Evolutionary conservation across 1,139 yeast species (phyloP).

Genomic region (Zygoascus sp.): DNA sequence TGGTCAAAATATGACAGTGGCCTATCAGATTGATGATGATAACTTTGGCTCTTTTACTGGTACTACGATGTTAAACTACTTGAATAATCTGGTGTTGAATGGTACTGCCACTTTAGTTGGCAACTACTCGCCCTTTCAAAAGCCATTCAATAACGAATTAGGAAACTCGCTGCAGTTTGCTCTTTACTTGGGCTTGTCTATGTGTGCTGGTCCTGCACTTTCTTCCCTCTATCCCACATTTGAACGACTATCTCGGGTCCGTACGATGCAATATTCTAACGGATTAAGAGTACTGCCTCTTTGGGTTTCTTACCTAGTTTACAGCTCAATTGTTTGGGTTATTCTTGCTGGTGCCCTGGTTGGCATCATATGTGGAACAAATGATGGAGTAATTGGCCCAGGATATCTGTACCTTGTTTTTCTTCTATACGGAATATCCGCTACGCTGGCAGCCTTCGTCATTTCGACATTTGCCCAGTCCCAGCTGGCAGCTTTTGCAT

Average conservation of each 20-base stretch:
- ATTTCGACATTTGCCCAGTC: constrained; percentile 34
- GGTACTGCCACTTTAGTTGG: constrained; percentile 31
- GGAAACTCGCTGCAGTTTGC: constrained; percentile 36
- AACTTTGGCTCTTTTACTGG: constrained; percentile 27
- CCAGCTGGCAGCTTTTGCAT: constrained; percentile 38
- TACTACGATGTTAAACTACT: constrained; percentile 28
- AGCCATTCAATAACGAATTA: constrained; percentile 31
- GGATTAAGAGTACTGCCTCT: constrained; percentile 36
- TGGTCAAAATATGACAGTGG: constrained; percentile 22
- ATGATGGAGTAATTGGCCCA: constrained; percentile 26
- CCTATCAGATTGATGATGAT: constrained; percentile 28
- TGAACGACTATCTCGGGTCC: constrained; percentile 34
- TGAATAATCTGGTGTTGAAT: constrained; percentile 31
- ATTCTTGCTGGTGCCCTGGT: constrained; percentile 28
- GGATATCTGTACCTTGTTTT: constrained; percentile 35
- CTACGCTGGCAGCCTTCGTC: constrained; percentile 31
- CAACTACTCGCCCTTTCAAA: constrained; percentile 34
- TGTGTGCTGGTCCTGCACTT: constrained; percentile 38
- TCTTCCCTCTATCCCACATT: constrained; percentile 36
- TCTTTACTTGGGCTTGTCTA: constrained; percentile 34
- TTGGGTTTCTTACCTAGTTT: constrained; percentile 34
- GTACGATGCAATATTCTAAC: constrained; percentile 39
- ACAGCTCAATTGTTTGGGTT: constrained; percentile 27
- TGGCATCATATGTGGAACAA: constrained; percentile 29
- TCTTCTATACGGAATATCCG: constrained; percentile 32